phyloP scores from a whole-genome alignment of 805 yeast genomes.

The Metschnikowia henanensis region DNA sequence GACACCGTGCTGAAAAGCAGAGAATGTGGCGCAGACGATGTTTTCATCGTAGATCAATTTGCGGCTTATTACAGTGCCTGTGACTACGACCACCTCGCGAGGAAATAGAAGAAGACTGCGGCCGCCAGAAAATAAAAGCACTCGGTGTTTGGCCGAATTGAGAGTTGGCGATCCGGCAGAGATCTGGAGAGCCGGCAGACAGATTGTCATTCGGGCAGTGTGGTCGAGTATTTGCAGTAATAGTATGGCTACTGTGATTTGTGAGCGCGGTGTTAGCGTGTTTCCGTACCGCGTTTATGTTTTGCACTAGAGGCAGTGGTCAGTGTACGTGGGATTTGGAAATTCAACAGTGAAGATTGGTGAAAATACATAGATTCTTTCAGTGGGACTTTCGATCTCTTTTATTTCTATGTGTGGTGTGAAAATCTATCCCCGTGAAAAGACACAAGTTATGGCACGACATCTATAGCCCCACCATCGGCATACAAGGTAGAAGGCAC shows the following conservation, averaged over 20 bases:
- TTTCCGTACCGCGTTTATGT: too few relatives aligned
- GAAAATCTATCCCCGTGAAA: too few relatives aligned
- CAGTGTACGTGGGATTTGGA: too few relatives aligned
- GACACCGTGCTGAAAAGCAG: constrained; percentile 40
- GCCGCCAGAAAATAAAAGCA: constrained; percentile 25
- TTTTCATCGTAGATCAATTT: constrained; percentile 50
- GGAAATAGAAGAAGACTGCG: constrained; percentile 36
- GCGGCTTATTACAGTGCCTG: constrained; percentile 50
- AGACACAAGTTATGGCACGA: too few relatives aligned
- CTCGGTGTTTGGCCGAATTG: constrained; percentile 20
- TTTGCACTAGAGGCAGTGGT: too few relatives aligned
- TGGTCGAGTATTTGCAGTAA: too few relatives aligned
- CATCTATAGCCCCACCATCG: too few relatives aligned
- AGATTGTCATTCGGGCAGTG: constrained; percentile 13
- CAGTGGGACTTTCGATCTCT: too few relatives aligned
- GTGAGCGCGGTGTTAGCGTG: not conserved
- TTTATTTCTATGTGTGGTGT: too few relatives aligned
- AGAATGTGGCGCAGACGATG: constrained; percentile 61
- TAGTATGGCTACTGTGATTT: not conserved
- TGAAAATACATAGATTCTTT: too few relatives aligned
- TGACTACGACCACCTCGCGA: constrained; percentile 47
- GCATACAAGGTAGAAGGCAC: too few relatives aligned
- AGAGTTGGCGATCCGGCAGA: constrained; percentile 27
- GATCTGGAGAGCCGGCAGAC: constrained; percentile 36
- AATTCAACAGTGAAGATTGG: too few relatives aligned